Evolutionary conservation across 176 grass and related monocot genomes (phyloP).

Genomic region (Aegilops tauschii): DNA sequence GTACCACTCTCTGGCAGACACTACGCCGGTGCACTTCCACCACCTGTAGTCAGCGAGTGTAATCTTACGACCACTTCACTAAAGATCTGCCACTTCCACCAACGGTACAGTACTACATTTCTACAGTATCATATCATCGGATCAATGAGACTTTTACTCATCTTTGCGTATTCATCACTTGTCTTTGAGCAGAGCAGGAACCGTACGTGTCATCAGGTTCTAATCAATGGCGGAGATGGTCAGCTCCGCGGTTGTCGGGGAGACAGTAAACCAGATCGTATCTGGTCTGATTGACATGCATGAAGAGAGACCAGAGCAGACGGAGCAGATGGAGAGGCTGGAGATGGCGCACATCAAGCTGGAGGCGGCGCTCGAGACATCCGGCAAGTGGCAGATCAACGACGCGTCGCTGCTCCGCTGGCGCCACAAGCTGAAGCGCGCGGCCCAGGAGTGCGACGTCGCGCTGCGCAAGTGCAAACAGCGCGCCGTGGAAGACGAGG

Average conservation of each 20-base stretch:
- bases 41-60: no score
- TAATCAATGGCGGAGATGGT: not conserved
- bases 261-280: not conserved
- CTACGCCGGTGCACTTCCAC: no score
- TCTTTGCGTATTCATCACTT: no score
- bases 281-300: not conserved
- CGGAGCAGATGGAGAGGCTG: not conserved
- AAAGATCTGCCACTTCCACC: no score
- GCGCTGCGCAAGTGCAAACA: not conserved
- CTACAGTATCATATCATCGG: no score
- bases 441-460: not conserved
- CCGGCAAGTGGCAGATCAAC: not conserved
- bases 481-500: not conserved
- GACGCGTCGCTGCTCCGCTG: not conserved
- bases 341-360: conserved; percentile 10
- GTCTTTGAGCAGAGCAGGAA: no score
- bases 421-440: not conserved
- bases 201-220: no score
- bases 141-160: no score
- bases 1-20: no score
- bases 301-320: not conserved
- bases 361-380: not conserved
- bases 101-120: no score
- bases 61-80: no score
- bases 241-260: not conserved